Conservation (phyloP, 306 rosid genomes). For the Vigna angularis region DNA sequence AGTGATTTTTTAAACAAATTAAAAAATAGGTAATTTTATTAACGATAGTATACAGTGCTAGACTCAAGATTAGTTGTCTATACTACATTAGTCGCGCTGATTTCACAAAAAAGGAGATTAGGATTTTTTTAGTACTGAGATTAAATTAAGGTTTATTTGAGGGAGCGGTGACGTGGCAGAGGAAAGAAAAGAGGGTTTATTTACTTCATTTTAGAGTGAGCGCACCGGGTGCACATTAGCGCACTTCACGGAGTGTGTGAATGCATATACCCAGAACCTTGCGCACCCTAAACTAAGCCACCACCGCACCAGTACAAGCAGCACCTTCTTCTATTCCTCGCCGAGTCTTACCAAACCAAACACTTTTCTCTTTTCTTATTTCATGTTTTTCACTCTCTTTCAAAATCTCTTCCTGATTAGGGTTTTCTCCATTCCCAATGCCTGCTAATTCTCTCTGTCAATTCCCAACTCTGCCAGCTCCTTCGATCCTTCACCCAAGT, state of each 20-base stretch:
- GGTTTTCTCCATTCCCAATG: constrained; percentile 47
- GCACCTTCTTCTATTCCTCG: neutral
- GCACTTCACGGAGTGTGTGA: constrained; percentile 41
- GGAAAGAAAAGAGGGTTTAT: neutral
- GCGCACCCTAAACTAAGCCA: constrained; percentile 29
- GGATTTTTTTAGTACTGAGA: neutral
- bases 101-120: too few relatives aligned
- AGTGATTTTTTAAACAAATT: too few relatives aligned
- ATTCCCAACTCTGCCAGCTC: constrained; percentile 46
- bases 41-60: too few relatives aligned
- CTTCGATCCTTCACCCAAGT: constrained; percentile 56
- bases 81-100: too few relatives aligned
- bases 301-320: neutral
- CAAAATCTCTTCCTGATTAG: constrained; percentile 18
- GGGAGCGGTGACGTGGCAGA: constrained; percentile 22
- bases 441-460: constrained; percentile 51
- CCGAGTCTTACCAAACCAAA: constrained; percentile 2
- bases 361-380: neutral
- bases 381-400: constrained; percentile 7
- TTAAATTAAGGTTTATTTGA: neutral
- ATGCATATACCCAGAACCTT: neutral
- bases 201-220: neutral
- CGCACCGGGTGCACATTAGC: constrained; percentile 34
- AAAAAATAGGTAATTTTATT: too few relatives aligned
- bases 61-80: too few relatives aligned